Evolutionary conservation across 768 basidiomycete genomes (phyloP).

Genomic region (Rhodosporidiobolus sp.): DNA sequence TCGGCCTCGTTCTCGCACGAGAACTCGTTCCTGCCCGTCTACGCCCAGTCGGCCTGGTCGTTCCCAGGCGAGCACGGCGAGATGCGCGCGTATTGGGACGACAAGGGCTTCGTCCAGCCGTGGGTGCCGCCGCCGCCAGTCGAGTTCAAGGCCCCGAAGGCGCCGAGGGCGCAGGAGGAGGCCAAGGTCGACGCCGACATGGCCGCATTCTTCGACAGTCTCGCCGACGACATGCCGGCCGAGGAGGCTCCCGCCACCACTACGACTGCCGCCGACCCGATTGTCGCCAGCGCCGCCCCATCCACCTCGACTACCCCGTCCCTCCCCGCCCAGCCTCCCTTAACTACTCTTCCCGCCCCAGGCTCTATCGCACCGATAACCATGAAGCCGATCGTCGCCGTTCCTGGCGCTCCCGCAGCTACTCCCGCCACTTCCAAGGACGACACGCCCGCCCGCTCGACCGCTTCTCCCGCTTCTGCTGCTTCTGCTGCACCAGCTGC

Average conservation of each 20-base stretch:
- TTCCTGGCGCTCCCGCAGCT: neutral
- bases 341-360: neutral
- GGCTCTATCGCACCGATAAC: constrained; percentile 20
- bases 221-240: constrained; percentile 18
- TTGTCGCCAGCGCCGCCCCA: neutral
- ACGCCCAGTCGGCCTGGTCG: constrained; percentile 38
- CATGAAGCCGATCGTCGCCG: constrained; percentile 20
- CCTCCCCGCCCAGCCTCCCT: neutral
- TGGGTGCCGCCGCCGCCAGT: constrained; percentile 46
- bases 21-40: constrained; percentile 41
- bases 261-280: neutral
- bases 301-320: neutral
- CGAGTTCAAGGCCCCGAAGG: constrained; percentile 16
- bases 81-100: constrained; percentile 74
- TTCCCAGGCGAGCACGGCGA: constrained; percentile 36
- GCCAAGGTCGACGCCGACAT: constrained; percentile 34
- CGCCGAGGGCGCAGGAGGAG: constrained; percentile 11
- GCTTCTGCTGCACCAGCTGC: neutral
- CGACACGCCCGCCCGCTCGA: neutral
- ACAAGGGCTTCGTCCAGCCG: constrained; percentile 56
- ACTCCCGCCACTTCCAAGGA: neutral
- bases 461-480: neutral
- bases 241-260: neutral
- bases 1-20: constrained; percentile 85
- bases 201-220: constrained; percentile 33